Base-by-base conservation (phyloP, 352 stramenopile genomes). In the Globisporangium spinosum region DNA sequence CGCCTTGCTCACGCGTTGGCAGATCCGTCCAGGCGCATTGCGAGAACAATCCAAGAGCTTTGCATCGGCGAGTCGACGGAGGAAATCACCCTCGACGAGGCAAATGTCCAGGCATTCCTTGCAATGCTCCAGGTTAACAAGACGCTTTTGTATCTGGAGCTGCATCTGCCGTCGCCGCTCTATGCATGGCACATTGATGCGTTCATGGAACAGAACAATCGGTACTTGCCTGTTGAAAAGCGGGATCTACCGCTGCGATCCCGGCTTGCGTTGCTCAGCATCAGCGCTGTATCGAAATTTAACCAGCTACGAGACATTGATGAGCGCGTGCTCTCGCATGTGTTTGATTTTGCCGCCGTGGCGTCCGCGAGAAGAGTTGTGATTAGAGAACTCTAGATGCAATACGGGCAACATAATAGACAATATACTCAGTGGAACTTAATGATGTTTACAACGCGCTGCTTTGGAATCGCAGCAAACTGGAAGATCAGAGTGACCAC, bases 401-500 rank as follows among this genome's bases (percentile, higher is more conserved):
- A 58, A 13, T 34, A 45, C 1, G 20, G 22, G 7, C 49, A 20
- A 22, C 13, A 12, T 25, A n/a, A 53, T 13, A 47, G 10, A 15
- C 10, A 10, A 38, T 34, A 13, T 23, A 10, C 25, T 32, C 49
- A 61, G 15, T 69, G 40, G 43, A 64, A 69, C 22, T 58, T 58
- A n/a, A 64, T 59, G 27, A 69, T 29, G 25, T 47, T 54, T 12
- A 69, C 64, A n/a, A 69, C 22, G 55, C 64, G 64, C 54, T 58
- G 64, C 55, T 51, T 69, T 38, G 38, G 27, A 29, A 58, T 45
- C n/a, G 64, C 64, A 25, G 65, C 65, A 51, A 70, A 70, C 56
- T 63, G 54, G 63, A 68, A 68, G 22, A 68, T 68, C 17, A 63
- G 54, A 20, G 63, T 40, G 35, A 68, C 7, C 7, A 70, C 57